A percentile compares a stretch with the other conserved stretches of the same genome.
phyloP scores from a whole-genome alignment of 164 flowering plant genomes.

The Chloranthus sessilifolius region DNA sequence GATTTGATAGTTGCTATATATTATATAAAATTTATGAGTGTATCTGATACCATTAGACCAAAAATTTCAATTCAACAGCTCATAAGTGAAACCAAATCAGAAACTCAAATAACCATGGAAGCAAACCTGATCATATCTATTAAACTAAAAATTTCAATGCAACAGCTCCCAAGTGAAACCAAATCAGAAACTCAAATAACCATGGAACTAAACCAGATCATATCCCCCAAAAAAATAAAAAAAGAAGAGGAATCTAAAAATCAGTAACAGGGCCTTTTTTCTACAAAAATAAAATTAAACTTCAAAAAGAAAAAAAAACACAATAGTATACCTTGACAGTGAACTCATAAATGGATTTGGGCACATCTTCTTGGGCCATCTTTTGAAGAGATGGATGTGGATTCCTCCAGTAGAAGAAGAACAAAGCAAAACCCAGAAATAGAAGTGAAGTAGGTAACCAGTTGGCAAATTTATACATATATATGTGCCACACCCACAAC shows the following conservation, averaged over 20 bases:
- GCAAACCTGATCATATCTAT: too few species aligned
- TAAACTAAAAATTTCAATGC: too few species aligned
- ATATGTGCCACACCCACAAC: too few species aligned
- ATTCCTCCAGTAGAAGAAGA: conserved; percentile 10
- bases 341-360: conserved; percentile 32
- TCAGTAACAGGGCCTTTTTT: background rate
- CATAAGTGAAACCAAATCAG: too few species aligned
- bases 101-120: too few species aligned
- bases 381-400: conserved; percentile 15
- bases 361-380: conserved; percentile 19
- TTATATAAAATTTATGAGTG: too few species aligned
- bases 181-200: too few species aligned
- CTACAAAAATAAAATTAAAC: background rate
- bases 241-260: background rate
- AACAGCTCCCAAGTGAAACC: too few species aligned
- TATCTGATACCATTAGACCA: too few species aligned
- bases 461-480: conserved; percentile 7
- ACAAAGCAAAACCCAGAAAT: conserved; percentile 18
- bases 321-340: conserved; percentile 28
- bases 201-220: too few species aligned
- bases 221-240: background rate
- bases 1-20: background rate
- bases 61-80: too few species aligned
- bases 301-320: background rate
- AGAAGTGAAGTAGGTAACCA: conserved; percentile 20